A percentile compares a stretch with the other conserved stretches of the same genome.
phyloP scores from a whole-genome alignment of 2,329 filamentous ascomycete species.

The Colletotrichum tamarilloi region DNA sequence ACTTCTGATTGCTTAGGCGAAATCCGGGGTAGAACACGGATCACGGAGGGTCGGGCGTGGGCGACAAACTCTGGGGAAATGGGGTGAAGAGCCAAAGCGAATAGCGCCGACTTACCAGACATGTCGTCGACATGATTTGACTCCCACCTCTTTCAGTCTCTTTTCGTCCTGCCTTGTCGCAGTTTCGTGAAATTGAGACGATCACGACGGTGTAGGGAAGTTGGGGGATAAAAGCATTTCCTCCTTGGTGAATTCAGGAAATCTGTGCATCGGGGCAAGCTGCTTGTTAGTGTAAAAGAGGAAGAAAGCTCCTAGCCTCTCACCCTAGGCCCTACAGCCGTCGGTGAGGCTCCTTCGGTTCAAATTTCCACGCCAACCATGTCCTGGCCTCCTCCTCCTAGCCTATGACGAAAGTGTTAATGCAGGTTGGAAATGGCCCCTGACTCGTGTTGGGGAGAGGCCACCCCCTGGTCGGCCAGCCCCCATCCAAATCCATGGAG shows the following conservation, averaged over 20 bases:
- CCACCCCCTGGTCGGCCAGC: not conserved
- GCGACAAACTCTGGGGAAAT: slow-evolving; percentile 16
- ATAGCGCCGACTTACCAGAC: slow-evolving; percentile 10
- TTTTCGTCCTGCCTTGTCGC: not conserved
- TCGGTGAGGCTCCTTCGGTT: not conserved
- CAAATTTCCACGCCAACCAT: slow-evolving; percentile 14
- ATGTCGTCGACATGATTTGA: slow-evolving; percentile 31
- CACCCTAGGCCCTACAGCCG: not conserved
- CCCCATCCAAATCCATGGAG: slow-evolving; percentile 2
- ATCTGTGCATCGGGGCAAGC: slow-evolving; percentile 16
- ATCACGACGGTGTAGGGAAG: not conserved
- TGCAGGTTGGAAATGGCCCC: slow-evolving; percentile 17
- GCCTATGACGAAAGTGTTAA: slow-evolving; percentile 29
- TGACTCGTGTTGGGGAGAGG: slow-evolving; percentile 14
- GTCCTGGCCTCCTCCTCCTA: not conserved
- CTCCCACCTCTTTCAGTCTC: not conserved
- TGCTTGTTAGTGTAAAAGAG: not conserved
- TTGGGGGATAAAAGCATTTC: slow-evolving; percentile 12
- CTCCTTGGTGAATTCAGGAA: slow-evolving; percentile 16
- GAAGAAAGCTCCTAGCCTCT: not conserved
- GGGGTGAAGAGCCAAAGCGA: not conserved
- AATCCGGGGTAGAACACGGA: slow-evolving; percentile 7
- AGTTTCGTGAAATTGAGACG: slow-evolving; percentile 11
- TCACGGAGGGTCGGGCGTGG: not conserved
- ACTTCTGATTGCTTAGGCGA: not conserved